Percentiles rank a stretch among this genome's conserved stretches.
phyloP scores from a whole-genome alignment of 495 filamentous ascomycete genomes.

The Durotheca rogersii region DNA sequence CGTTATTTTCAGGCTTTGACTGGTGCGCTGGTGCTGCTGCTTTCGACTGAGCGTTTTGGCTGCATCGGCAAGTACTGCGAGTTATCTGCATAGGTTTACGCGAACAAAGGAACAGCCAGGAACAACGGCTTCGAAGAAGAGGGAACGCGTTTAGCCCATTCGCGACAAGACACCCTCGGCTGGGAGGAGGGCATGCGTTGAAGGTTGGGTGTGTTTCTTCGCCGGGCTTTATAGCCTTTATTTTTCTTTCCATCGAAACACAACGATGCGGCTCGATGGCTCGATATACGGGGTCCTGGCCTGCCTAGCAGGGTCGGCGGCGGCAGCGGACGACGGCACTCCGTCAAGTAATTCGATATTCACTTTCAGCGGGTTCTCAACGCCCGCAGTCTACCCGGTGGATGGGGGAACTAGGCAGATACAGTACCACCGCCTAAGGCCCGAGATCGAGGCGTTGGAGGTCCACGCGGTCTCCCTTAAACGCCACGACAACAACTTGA shows the following conservation, averaged over 20 bases:
- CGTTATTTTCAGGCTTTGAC: conserved; percentile 11
- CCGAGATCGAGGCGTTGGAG: conserved; percentile 8
- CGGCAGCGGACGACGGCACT: conserved; percentile 4
- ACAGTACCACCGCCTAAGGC: not conserved
- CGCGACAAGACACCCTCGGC: conserved; percentile 7
- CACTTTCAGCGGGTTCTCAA: not conserved
- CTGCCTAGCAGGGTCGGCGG: conserved; percentile 23
- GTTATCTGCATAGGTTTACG: conserved; percentile 4
- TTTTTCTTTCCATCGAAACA: no score
- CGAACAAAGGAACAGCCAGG: no score
- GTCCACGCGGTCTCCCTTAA: conserved; percentile 9
- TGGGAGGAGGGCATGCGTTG: conserved; percentile 22
- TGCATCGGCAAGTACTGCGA: conserved; percentile 11
- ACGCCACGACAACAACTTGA: conserved; percentile 5
- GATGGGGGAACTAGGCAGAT: not conserved
- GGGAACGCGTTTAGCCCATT: conserved; percentile 1
- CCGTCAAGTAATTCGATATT: conserved; percentile 9
- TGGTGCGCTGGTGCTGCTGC: no score
- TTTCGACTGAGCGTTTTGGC: conserved; percentile 3
- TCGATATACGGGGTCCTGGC: conserved; percentile 28
- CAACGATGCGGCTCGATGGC: conserved; percentile 35
- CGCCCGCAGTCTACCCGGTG: conserved; percentile 4
- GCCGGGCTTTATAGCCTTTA: conserved; percentile 19
- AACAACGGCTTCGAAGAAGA: no score
- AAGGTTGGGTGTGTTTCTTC: conserved; percentile 21